Conservation (phyloP, 2,329 filamentous ascomycete genomes). For the Fusarium hainanense region DNA sequence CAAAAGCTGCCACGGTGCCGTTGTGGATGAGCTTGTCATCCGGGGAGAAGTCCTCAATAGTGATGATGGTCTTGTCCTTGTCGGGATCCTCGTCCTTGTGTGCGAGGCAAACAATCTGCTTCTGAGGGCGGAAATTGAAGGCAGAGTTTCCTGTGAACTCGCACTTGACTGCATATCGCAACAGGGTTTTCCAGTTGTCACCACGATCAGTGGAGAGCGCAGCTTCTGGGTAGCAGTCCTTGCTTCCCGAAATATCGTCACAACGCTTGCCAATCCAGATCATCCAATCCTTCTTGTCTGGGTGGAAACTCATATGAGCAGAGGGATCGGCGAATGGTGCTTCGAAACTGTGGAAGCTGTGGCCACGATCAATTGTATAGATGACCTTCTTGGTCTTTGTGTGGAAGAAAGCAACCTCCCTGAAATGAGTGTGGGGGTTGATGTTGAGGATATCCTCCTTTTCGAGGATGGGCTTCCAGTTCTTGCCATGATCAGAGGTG, state of each 20-base stretch:
- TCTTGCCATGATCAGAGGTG: slow-evolving; percentile 88
- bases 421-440: slow-evolving; percentile 81
- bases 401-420: slow-evolving; percentile 88
- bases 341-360: slow-evolving; percentile 78
- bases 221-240: slow-evolving; percentile 77
- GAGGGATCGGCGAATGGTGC: slow-evolving; percentile 65
- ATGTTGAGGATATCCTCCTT: slow-evolving; percentile 77
- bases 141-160: slow-evolving; percentile 81
- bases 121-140: slow-evolving; percentile 63
- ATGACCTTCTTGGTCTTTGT: slow-evolving; percentile 73
- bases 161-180: slow-evolving; percentile 81
- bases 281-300: slow-evolving; percentile 86
- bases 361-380: slow-evolving; percentile 84
- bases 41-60: slow-evolving; percentile 82
- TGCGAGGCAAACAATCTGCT: slow-evolving; percentile 69
- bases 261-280: slow-evolving; percentile 88
- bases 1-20: slow-evolving; percentile 78
- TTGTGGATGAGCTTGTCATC: slow-evolving; percentile 68
- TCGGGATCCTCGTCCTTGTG: slow-evolving; percentile 67
- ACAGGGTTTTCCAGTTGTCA: slow-evolving; percentile 79
- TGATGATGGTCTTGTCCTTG: slow-evolving; percentile 75
- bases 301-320: slow-evolving; percentile 79
- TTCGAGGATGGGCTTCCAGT: slow-evolving; percentile 77
- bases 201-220: slow-evolving; percentile 84
- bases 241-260: slow-evolving; percentile 59